phyloP scores from a whole-genome alignment of 225 moss, liverwort and hornwort genomes.

The Polytrichum formosum region DNA sequence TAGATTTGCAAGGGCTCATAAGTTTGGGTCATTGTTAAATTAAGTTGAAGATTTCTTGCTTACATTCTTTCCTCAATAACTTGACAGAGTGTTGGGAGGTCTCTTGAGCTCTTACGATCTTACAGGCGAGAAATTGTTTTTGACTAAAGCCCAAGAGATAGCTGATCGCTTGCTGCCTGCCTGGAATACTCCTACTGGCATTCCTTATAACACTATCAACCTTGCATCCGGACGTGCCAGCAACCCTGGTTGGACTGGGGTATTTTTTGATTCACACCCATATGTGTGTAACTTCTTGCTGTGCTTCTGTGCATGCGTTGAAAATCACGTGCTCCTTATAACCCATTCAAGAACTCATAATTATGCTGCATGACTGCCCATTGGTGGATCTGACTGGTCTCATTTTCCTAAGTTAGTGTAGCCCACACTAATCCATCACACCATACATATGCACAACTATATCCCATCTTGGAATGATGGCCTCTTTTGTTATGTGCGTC shows the following conservation, averaged over 20 bases:
- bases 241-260: constrained; percentile 59
- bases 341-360: too few relatives aligned
- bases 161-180: constrained; percentile 60
- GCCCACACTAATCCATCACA: too few relatives aligned
- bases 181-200: constrained; percentile 48
- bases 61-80: neutral
- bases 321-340: too few relatives aligned
- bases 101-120: constrained; percentile 59
- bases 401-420: too few relatives aligned
- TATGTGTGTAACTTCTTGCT: neutral
- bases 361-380: too few relatives aligned
- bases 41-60: neutral
- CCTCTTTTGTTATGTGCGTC: too few relatives aligned
- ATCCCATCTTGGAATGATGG: too few relatives aligned
- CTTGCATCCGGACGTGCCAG: constrained; percentile 39
- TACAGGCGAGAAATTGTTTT: constrained; percentile 43
- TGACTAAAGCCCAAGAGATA: constrained; percentile 51
- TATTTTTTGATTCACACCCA: constrained; percentile 21
- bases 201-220: constrained; percentile 47
- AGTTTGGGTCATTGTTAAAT: too few relatives aligned
- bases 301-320: too few relatives aligned
- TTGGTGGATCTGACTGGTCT: too few relatives aligned
- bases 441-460: too few relatives aligned
- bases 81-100: constrained; percentile 51
- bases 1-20: too few relatives aligned